Evolutionary conservation across 2,329 filamentous ascomycete genomes (phyloP), one percentile per base, ranked within the genome.

Genomic region (Onygena corvina): DNA sequence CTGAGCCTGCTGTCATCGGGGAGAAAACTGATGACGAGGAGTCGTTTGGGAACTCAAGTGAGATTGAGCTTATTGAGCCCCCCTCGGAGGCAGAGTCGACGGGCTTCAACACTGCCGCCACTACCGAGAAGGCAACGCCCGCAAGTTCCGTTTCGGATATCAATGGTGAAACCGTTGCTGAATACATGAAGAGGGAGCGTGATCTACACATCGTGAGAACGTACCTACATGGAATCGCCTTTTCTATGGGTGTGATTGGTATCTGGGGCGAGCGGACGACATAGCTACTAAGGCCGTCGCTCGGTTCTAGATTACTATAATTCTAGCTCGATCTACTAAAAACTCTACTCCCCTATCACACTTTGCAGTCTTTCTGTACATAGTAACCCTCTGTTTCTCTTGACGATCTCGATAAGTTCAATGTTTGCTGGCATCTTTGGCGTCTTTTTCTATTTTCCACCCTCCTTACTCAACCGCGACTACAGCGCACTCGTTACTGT

Each of bases 191-290:
- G 27, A 58, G 58, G 31, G 71, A 72, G 54, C 61, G 62, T 30
- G 62, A 60, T 20, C 54, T 69, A 40, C 67, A 71, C 53, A 54
- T 56, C 34, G 58, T 62, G 8, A 62, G 69, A 30, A 60, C 63
- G 23, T 65, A 62, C 53, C 58, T 71, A 29, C 62, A 66, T 34
- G 69, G 67, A 0, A 36, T 68, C 46, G 70, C 67, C 2, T 64
- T 72, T 50, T 64, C 65, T 1, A 70, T 72, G 64, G 67, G 65
- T 16, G 67, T 73, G 48, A 67, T 73, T 34, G 71, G 71, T 5
- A 64, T 73, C 23, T 73, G 71, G 71, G 71, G 71, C 1, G 71
- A 73, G 56, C 42, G 42, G n/a, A 40, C 20, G 9, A 40, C n/a
- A n/a, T 40, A 40, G 18, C 11, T 40, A 18, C n/a, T 16, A 14